A percentile compares a stretch with the other conserved stretches of the same genome.
phyloP scores from a whole-genome alignment of 2,329 filamentous ascomycete genomes.

The Aureobasidium musti region DNA sequence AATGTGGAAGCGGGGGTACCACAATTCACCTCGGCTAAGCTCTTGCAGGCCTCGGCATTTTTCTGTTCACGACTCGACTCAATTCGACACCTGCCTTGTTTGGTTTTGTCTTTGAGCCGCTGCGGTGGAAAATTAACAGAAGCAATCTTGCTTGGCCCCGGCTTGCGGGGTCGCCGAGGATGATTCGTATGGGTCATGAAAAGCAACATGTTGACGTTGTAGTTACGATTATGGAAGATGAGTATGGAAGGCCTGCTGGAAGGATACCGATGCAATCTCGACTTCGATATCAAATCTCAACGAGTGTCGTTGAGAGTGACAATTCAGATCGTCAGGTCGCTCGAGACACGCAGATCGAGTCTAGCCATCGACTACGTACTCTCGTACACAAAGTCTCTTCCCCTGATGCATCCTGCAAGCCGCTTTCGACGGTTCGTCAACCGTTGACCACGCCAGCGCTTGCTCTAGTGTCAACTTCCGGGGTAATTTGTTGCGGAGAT shows the following conservation, averaged over 20 bases:
- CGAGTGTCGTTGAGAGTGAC: slow-evolving; percentile 2
- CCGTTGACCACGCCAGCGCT: slow-evolving; percentile 5
- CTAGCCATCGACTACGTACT: neutral
- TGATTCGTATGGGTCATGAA: neutral
- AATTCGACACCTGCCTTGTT: slow-evolving; percentile 7
- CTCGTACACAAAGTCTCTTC: neutral
- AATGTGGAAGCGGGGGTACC: slow-evolving; percentile 12
- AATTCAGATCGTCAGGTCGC: neutral
- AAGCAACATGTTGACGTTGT: neutral
- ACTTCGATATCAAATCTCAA: neutral
- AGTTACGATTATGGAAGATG: too few relatives aligned
- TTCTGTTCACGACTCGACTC: too few relatives aligned
- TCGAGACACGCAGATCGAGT: slow-evolving; percentile 10
- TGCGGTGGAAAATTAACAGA: neutral
- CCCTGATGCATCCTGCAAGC: slow-evolving; percentile 22
- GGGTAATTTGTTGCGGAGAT: slow-evolving; percentile 11
- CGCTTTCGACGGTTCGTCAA: neutral
- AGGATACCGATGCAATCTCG: too few relatives aligned
- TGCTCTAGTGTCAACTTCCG: slow-evolving; percentile 1
- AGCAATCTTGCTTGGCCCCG: neutral
- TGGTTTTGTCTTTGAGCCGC: neutral
- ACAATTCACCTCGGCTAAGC: neutral
- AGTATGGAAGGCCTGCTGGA: neutral
- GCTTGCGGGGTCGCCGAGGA: neutral
- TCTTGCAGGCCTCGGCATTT: slow-evolving; percentile 14